These are phyloP conservation scores for Setaria viridis DNA, from an alignment of 202 grass and related monocot species.

Conservation along the genomic window DNA sequence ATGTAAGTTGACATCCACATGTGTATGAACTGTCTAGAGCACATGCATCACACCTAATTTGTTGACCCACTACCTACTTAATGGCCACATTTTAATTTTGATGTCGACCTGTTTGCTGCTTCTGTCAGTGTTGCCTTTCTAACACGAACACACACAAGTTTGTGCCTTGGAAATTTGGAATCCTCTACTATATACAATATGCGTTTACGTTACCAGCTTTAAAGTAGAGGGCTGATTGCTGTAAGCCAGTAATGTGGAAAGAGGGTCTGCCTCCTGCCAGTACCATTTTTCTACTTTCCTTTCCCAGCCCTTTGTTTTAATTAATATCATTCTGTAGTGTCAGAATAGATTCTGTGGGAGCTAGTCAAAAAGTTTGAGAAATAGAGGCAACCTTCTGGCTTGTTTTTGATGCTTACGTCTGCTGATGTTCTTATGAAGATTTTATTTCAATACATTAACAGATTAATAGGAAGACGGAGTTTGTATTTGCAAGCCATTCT, in stretches of 20 bases:
- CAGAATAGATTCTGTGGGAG: neutral
- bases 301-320: neutral
- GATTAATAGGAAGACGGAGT: slow-evolving; percentile 94
- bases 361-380: slow-evolving; percentile 1
- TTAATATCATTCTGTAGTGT: neutral
- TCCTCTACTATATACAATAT: slow-evolving; percentile 7
- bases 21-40: slow-evolving; percentile 5
- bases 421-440: slow-evolving; percentile 19
- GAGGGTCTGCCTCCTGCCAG: neutral
- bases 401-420: neutral
- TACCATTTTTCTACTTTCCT: neutral
- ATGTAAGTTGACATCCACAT: neutral
- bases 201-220: neutral
- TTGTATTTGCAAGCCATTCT: slow-evolving; percentile 85
- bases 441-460: slow-evolving; percentile 38
- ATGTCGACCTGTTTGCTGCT: neutral
- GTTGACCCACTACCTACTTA: neutral
- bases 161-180: neutral
- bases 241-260: neutral
- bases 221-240: neutral
- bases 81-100: slow-evolving; percentile 3
- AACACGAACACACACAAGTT: neutral
- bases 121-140: neutral
- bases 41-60: neutral
- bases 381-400: neutral